Percentiles rank a stretch among this genome's conserved stretches.
Conservation (phyloP, 2,329 filamentous ascomycete genomes). For the Nothophoma quercina region DNA sequence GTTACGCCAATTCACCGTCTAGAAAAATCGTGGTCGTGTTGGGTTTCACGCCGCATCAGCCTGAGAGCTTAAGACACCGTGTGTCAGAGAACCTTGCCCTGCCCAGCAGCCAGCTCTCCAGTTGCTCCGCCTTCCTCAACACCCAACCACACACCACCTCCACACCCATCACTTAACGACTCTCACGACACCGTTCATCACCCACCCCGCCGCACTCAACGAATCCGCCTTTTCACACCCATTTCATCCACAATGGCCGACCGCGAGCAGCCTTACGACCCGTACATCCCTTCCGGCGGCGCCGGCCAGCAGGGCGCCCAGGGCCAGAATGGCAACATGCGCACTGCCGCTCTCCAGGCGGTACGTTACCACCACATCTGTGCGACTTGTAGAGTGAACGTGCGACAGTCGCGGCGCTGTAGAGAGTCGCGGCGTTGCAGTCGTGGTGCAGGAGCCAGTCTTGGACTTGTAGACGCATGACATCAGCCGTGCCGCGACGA, state of each 20-base stretch:
- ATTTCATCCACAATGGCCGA: slow-evolving; percentile 59
- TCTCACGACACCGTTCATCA: slow-evolving; percentile 23
- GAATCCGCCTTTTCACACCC: slow-evolving; percentile 11
- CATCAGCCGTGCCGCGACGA: slow-evolving; percentile 17
- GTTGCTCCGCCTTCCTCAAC: slow-evolving; percentile 27
- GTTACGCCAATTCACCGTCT: slow-evolving; percentile 3
- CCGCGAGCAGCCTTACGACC: slow-evolving; percentile 77
- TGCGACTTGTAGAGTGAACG: slow-evolving; percentile 1
- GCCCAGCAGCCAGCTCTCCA: slow-evolving; percentile 20
- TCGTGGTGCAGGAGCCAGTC: slow-evolving; percentile 12
- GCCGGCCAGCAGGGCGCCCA: slow-evolving; percentile 54
- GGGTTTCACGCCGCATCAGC: slow-evolving; percentile 38
- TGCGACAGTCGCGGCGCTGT: slow-evolving; percentile 4
- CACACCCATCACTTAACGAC: slow-evolving; percentile 30
- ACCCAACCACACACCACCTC: slow-evolving; percentile 36
- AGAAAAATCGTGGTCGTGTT: slow-evolving; percentile 25
- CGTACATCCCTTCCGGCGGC: slow-evolving; percentile 81
- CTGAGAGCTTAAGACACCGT: slow-evolving; percentile 42
- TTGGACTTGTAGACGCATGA: slow-evolving; percentile 21
- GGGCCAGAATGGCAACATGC: slow-evolving; percentile 64
- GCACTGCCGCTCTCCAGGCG: slow-evolving; percentile 79
- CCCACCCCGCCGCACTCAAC: slow-evolving; percentile 28
- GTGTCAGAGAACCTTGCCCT: slow-evolving; percentile 26
- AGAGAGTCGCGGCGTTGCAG: slow-evolving; percentile 5
- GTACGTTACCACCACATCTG: slow-evolving; percentile 59